phyloP scores from a whole-genome alignment of 495 filamentous ascomycete genomes.

The Elaphomyces granulatus region DNA sequence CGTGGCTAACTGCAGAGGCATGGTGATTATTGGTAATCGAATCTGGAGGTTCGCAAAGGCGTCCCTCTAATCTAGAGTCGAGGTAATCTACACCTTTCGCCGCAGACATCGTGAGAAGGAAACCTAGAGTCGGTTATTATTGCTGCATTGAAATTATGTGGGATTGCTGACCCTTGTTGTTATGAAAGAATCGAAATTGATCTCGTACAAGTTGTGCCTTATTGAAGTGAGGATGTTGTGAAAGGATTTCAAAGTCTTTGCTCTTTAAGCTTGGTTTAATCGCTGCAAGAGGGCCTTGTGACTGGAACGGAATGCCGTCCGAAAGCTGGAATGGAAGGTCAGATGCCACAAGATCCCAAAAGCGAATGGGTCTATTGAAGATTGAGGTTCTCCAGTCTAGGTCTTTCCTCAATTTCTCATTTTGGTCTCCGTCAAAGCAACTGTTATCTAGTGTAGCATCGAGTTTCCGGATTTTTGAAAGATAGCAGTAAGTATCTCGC shows the following conservation, averaged over 20 bases:
- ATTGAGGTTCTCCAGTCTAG: not conserved
- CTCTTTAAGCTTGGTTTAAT: slow-evolving; percentile 9
- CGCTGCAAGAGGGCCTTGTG: slow-evolving; percentile 7
- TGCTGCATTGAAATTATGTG: not conserved
- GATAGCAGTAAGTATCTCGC: slow-evolving; percentile 16
- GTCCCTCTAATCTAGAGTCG: slow-evolving; percentile 12
- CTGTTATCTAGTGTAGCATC: not conserved
- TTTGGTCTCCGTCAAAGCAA: not conserved
- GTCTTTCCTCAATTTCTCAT: not conserved
- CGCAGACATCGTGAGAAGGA: slow-evolving; percentile 16
- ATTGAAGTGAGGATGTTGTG: slow-evolving; percentile 13
- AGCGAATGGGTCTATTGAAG: not conserved
- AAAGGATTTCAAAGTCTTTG: slow-evolving; percentile 10
- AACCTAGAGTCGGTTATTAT: slow-evolving; percentile 1
- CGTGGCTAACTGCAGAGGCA: slow-evolving; percentile 14
- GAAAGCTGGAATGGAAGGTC: slow-evolving; percentile 17
- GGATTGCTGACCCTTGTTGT: slow-evolving; percentile 7
- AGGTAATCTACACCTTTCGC: slow-evolving; percentile 18
- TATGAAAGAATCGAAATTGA: slow-evolving; percentile 18
- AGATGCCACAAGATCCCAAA: not conserved
- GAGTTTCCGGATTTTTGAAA: slow-evolving; percentile 8
- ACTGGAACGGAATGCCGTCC: slow-evolving; percentile 14
- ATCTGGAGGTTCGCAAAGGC: slow-evolving; percentile 12
- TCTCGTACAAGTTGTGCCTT: slow-evolving; percentile 14
- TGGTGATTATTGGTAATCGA: slow-evolving; percentile 14